Base-by-base conservation (phyloP, 768 basidiomycete species). In the Amanita fuliginea region DNA sequence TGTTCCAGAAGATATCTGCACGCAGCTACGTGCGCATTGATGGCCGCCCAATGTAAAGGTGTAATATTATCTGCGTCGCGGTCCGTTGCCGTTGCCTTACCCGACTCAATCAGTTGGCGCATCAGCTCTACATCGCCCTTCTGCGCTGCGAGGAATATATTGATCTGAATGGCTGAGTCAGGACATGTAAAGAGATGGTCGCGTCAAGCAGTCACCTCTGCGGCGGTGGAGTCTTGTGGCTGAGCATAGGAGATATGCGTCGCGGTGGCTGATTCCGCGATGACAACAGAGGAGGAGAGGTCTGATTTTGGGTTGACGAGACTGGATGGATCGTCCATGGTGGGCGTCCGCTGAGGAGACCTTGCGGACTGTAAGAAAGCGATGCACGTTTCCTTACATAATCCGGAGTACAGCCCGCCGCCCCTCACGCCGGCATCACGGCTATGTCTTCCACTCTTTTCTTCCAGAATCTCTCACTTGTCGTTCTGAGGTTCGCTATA, bases 41-140 rank as follows among this genome's bases (percentile, higher is more conserved):
- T 97, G 1, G 94, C 85, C 6, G 96, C 94, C 96, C 96, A 99
- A 61, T 99, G 96, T 1, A 99, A 77, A 1, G 96, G 86, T 0
- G 94, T 95, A 54, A 97, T 89, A 57, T 94, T 92, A 63, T 95
- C 86, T 24, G 77, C 74, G 66, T 98, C 95, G 42, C 85, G 72
- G 64, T 90, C 89, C 11, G 81, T 81, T 16, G 82, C 85, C 5
- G 67, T 72, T 16, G 84, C 84, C 52, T 73, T 69, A 3, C 85
- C 85, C 1, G 81, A 83, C 56, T 82, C 78, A 35, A 93, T 70
- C 50, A 93, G 76, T 44, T 77, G 64, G 5, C 75, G 75, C 24
- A 95, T 65, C 36, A 75, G 66, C 7, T 64, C 61, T 6, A 91
- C 71, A 57, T 95, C 92, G 8, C 94, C 94, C 46, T 89, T 74